Conservation (phyloP, 2,329 filamentous ascomycete genomes). For the Neopestalotiopsis sp. region DNA sequence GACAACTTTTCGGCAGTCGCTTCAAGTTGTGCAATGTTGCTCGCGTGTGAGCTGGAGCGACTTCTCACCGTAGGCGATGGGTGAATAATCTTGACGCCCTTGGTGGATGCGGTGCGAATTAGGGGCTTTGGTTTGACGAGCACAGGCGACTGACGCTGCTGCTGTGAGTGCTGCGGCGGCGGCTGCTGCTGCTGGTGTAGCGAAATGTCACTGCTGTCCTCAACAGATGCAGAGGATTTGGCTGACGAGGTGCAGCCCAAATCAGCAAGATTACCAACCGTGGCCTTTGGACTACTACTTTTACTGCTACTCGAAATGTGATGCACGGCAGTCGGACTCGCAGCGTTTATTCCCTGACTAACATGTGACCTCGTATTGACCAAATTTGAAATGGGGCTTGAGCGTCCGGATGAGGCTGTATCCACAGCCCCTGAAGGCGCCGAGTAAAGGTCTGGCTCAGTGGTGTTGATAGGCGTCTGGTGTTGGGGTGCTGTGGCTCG, state of each 20-base stretch:
- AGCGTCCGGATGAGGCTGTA: conserved; percentile 22
- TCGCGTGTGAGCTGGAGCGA: conserved; percentile 65
- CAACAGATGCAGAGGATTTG: conserved; percentile 2
- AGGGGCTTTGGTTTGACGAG: conserved; percentile 47
- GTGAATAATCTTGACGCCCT: conserved; percentile 55
- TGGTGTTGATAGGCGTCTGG: conserved; percentile 25
- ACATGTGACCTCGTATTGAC: conserved; percentile 21
- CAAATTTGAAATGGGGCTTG: conserved; percentile 25
- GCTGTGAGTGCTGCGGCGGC: not conserved
- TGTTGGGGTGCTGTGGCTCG: conserved; percentile 30
- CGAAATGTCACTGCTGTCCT: conserved; percentile 14
- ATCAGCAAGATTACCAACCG: conserved; percentile 17
- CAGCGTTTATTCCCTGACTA: conserved; percentile 22
- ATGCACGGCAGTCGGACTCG: conserved; percentile 4
- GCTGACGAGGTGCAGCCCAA: not conserved
- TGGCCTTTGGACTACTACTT: conserved; percentile 21
- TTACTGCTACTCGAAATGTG: not conserved
- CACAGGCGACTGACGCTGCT: not conserved
- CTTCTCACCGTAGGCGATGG: conserved; percentile 67
- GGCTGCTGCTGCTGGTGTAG: not conserved
- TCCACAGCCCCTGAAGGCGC: conserved; percentile 33
- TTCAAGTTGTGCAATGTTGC: conserved; percentile 77
- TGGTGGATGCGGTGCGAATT: conserved; percentile 52
- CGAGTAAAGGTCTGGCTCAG: conserved; percentile 38
- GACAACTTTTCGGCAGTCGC: conserved; percentile 77